These are phyloP conservation scores for Yamadazyma triangularis DNA, from an alignment of 1,139 yeast genomes.

Conservation along the genomic window DNA sequence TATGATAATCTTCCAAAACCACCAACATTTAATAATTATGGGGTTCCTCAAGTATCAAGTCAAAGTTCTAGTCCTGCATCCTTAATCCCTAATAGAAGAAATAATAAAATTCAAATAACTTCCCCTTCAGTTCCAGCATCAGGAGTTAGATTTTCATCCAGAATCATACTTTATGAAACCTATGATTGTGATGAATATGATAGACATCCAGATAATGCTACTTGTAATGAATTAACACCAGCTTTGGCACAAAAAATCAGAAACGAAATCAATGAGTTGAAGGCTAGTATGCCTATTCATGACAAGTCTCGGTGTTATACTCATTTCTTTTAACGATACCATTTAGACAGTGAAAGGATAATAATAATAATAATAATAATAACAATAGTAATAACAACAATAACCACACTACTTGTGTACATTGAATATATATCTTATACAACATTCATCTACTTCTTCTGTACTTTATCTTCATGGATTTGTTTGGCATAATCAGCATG, in stretches of 20 bases:
- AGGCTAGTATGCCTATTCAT: constrained; percentile 79
- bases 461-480: constrained; percentile 6
- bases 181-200: constrained; percentile 84
- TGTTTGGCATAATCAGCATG: constrained; percentile 27
- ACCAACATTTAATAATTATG: constrained; percentile 20
- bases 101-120: constrained; percentile 6
- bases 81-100: constrained; percentile 13
- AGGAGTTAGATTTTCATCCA: constrained; percentile 74
- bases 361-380: too few relatives aligned
- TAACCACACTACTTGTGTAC: too few relatives aligned
- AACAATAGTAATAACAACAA: too few relatives aligned
- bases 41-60: constrained; percentile 15
- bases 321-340: constrained; percentile 57
- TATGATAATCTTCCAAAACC: constrained; percentile 4
- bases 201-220: constrained; percentile 88
- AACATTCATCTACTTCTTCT: constrained; percentile 5
- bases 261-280: constrained; percentile 77
- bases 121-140: constrained; percentile 24
- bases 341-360: neutral
- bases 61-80: constrained; percentile 17
- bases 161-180: constrained; percentile 83
- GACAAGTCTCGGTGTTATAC: constrained; percentile 74
- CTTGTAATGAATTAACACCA: constrained; percentile 91
- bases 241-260: constrained; percentile 80
- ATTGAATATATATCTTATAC: constrained; percentile 1